These are phyloP conservation scores for Gentiana dahurica DNA, from an alignment of 257 asterid genomes.

Conservation along the genomic window DNA sequence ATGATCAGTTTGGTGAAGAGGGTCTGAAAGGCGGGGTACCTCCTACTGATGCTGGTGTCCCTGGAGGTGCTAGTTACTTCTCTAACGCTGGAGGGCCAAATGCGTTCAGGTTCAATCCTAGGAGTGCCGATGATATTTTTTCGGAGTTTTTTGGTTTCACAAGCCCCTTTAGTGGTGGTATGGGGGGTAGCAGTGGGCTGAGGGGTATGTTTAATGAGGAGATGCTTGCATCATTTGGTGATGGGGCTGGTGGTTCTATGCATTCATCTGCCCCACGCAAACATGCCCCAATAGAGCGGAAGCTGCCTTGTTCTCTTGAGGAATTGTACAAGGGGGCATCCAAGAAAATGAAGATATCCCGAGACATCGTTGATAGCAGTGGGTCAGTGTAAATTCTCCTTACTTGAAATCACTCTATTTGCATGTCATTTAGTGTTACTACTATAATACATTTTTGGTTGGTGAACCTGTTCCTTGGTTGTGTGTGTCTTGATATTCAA, in stretches of 20 bases:
- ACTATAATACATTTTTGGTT: too few relatives aligned
- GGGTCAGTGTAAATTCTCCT: constrained; percentile 23
- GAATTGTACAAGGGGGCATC: constrained; percentile 33
- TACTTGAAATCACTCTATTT: background rate
- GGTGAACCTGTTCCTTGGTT: too few relatives aligned
- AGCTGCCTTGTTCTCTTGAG: constrained; percentile 31
- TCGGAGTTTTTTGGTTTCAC: constrained; percentile 30
- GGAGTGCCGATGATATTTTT: constrained; percentile 41
- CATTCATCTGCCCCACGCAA: constrained; percentile 21
- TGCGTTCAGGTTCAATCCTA: constrained; percentile 27
- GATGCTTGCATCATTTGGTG: constrained; percentile 18
- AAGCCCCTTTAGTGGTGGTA: constrained; percentile 26
- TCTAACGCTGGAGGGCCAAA: constrained; percentile 31
- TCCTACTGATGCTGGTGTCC: constrained; percentile 25
- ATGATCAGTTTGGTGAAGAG: constrained; percentile 42
- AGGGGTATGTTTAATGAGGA: constrained; percentile 27
- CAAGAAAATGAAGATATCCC: constrained; percentile 37
- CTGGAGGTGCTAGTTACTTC: constrained; percentile 22
- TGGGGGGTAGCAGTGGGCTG: constrained; percentile 20
- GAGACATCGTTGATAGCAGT: constrained; percentile 26
- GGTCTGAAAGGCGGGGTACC: constrained; percentile 36
- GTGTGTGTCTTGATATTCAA: too few relatives aligned
- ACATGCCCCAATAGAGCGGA: constrained; percentile 22
- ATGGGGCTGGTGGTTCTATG: constrained; percentile 23
- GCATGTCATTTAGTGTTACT: background rate